Conservation (phyloP, 768 basidiomycete genomes). For the Mycena sanguinolenta region DNA sequence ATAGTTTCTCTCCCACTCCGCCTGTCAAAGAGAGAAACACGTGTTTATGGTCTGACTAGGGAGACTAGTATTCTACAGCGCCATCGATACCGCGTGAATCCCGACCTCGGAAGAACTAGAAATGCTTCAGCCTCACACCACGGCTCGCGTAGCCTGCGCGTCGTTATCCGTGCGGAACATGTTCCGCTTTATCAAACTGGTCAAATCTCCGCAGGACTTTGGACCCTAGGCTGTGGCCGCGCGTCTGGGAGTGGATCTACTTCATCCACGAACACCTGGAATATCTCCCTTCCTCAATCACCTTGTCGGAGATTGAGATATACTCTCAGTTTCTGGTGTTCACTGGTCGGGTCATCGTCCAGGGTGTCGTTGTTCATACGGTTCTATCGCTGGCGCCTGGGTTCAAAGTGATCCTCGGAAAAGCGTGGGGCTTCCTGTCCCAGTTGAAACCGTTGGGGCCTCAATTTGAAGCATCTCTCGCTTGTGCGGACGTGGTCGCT, state of each 20-base stretch:
- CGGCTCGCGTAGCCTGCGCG: neutral
- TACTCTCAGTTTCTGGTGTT: neutral
- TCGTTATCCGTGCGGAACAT: neutral
- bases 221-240: neutral
- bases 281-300: neutral
- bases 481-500: too few relatives aligned
- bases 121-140: neutral
- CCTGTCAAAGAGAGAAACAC: too few relatives aligned
- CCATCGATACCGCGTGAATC: neutral
- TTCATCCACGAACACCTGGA: neutral
- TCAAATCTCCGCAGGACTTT: neutral
- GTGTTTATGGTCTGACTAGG: too few relatives aligned
- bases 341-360: too few relatives aligned
- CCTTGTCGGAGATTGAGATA: neutral
- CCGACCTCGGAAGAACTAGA: neutral
- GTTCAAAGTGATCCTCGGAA: too few relatives aligned
- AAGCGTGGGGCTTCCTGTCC: too few relatives aligned
- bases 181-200: too few relatives aligned
- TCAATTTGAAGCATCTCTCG: too few relatives aligned
- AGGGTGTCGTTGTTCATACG: too few relatives aligned
- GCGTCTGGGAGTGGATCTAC: neutral
- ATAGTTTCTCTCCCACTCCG: too few relatives aligned
- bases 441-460: too few relatives aligned
- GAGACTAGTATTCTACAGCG: neutral
- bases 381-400: too few relatives aligned